A percentile compares a stretch with the other conserved stretches of the same genome.
Evolutionary conservation across 2,329 filamentous ascomycete genomes (phyloP).

Genomic region (Fusarium odoratissimum): DNA sequence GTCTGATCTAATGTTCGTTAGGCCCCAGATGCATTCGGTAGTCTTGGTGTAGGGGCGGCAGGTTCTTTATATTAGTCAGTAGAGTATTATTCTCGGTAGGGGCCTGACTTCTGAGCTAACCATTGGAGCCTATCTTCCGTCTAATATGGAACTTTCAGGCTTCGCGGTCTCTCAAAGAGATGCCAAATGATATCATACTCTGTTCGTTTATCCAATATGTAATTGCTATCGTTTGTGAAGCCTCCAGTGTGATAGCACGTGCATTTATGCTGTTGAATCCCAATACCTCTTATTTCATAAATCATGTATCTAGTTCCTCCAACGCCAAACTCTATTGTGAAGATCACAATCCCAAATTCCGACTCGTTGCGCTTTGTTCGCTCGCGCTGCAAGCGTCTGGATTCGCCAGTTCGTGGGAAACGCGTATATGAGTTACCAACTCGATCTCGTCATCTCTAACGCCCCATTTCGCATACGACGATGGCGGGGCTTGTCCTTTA

Average conservation of each 20-base stretch:
- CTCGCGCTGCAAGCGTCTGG: background rate
- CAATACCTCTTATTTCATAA: background rate
- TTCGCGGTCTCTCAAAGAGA: background rate
- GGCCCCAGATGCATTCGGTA: no score
- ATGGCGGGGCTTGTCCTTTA: background rate
- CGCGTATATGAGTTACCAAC: slow-evolving; percentile 12
- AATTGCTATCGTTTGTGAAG: fast-evolving
- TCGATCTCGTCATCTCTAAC: slow-evolving; percentile 16
- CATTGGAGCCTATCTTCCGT: background rate
- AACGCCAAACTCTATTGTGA: background rate
- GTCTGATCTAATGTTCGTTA: fast-evolving
- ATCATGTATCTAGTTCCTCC: background rate
- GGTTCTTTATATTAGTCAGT: fast-evolving
- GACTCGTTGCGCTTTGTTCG: background rate
- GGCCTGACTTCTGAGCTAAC: fast-evolving
- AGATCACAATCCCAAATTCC: background rate
- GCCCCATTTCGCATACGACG: slow-evolving; percentile 13
- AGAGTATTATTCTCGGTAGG: no score
- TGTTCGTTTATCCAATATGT: background rate
- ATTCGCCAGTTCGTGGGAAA: background rate
- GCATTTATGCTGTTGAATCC: background rate
- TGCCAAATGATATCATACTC: background rate
- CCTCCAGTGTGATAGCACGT: background rate
- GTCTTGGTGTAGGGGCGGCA: fast-evolving
- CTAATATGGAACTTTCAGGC: no score